Conservation (phyloP, 495 filamentous ascomycete genomes). For the Evansstolkia leycettana region DNA sequence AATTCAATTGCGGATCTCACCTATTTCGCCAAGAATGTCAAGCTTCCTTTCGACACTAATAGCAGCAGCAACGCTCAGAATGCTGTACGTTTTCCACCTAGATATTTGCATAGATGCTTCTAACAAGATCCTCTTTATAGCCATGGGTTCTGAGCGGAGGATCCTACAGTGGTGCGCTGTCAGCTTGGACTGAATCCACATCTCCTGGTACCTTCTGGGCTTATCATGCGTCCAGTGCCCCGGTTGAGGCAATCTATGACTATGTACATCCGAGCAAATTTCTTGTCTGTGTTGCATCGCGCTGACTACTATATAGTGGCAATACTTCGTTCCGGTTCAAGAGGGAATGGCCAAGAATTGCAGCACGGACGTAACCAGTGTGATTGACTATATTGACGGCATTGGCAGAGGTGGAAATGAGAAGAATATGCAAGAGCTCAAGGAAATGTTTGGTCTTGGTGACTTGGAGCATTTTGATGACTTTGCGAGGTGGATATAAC, state of each 20-base stretch:
- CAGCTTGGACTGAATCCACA: conserved; percentile 47
- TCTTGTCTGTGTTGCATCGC: not conserved
- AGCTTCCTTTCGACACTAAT: conserved; percentile 43
- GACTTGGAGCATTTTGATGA: conserved; percentile 44
- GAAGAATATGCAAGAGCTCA: conserved; percentile 35
- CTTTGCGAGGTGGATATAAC: conserved; percentile 43
- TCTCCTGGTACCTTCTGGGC: conserved; percentile 57
- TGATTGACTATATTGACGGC: conserved; percentile 45
- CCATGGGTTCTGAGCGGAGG: conserved; percentile 56
- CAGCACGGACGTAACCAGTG: conserved; percentile 39
- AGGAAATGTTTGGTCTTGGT: conserved; percentile 44
- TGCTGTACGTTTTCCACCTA: conserved; percentile 20
- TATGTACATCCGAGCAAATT: conserved; percentile 31
- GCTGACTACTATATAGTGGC: conserved; percentile 29
- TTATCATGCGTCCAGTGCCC: conserved; percentile 50
- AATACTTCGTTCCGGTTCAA: conserved; percentile 52
- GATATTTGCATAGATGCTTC: not conserved
- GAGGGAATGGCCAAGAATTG: conserved; percentile 55
- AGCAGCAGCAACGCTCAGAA: conserved; percentile 38
- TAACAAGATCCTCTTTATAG: conserved; percentile 2
- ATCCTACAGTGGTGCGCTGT: conserved; percentile 52
- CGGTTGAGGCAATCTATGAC: conserved; percentile 49
- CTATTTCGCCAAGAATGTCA: conserved; percentile 48
- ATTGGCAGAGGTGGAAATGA: conserved; percentile 28
- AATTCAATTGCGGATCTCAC: conserved; percentile 49